Evolutionary conservation across 73 alveolate species (phyloP).

Genomic region (Symbiodinium natans): DNA sequence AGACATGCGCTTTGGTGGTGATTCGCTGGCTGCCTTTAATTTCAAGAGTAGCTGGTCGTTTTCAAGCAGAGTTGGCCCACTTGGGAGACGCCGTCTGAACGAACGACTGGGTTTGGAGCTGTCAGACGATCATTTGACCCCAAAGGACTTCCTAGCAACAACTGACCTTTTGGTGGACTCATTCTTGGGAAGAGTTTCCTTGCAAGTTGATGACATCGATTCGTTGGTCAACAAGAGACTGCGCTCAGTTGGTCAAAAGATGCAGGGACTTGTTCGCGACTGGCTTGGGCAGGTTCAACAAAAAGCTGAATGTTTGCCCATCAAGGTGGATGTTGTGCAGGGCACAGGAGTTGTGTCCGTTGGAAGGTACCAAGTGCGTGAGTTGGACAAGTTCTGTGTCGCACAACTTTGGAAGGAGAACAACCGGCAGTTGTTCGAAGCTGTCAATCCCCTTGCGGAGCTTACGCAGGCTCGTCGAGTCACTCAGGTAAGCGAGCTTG

Average conservation of each 20-base stretch:
- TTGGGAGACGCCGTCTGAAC: slow-evolving; percentile 58
- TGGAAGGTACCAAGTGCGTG: background rate
- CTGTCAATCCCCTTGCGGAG: slow-evolving; percentile 64
- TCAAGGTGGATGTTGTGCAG: slow-evolving; percentile 1
- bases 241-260: slow-evolving; percentile 26
- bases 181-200: background rate
- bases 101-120: slow-evolving; percentile 66
- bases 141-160: slow-evolving; percentile 46
- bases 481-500: slow-evolving; percentile 73
- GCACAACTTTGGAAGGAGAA: slow-evolving; percentile 39
- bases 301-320: background rate
- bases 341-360: background rate
- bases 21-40: slow-evolving; percentile 54
- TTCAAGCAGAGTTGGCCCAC: slow-evolving; percentile 29
- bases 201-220: slow-evolving; percentile 50
- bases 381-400: slow-evolving; percentile 24
- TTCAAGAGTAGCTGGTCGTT: slow-evolving; percentile 62
- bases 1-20: background rate
- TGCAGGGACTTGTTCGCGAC: slow-evolving; percentile 45
- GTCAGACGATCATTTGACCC: slow-evolving; percentile 13
- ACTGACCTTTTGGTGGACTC: background rate
- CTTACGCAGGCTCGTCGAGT: slow-evolving; percentile 41
- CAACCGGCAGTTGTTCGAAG: slow-evolving; percentile 36
- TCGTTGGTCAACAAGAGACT: slow-evolving; percentile 69
- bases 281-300: background rate